phyloP scores from a whole-genome alignment of 768 basidiomycete genomes.

The Pleurotus citrinopileatus region DNA sequence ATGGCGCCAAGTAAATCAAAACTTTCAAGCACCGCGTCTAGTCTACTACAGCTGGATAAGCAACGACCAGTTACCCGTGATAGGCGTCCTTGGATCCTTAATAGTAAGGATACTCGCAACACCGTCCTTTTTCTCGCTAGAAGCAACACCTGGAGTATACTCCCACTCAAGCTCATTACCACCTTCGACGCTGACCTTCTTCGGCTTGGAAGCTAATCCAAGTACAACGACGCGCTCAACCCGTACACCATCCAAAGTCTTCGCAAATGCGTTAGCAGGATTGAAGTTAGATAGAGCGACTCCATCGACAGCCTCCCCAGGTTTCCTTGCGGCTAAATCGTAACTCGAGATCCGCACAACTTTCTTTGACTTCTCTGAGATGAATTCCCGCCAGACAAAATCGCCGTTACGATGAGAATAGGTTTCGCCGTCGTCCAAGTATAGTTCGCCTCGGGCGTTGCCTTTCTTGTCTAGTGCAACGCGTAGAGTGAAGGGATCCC shows the following conservation, averaged over 20 bases:
- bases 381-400: slow-evolving; percentile 80
- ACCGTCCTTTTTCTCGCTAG: slow-evolving; percentile 58
- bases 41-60: slow-evolving; percentile 23
- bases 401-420: slow-evolving; percentile 75
- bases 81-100: slow-evolving; percentile 64
- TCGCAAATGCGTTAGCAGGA: slow-evolving; percentile 64
- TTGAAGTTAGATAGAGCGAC: slow-evolving; percentile 48
- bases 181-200: slow-evolving; percentile 50
- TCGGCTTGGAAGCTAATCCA: slow-evolving; percentile 65
- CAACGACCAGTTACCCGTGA: slow-evolving; percentile 68
- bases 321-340: slow-evolving; percentile 48
- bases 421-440: slow-evolving; percentile 91
- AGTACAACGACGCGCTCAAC: slow-evolving; percentile 83
- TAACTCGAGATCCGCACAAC: slow-evolving; percentile 48
- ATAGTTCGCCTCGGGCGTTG: slow-evolving; percentile 78
- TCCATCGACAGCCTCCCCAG: slow-evolving; percentile 48
- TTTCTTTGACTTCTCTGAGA: slow-evolving; percentile 48
- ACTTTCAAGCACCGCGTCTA: too few species aligned
- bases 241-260: slow-evolving; percentile 61
- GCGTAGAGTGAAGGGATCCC: slow-evolving; percentile 90
- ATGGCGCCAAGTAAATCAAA: too few species aligned
- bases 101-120: slow-evolving; percentile 68
- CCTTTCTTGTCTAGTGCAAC: slow-evolving; percentile 67
- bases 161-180: slow-evolving; percentile 62
- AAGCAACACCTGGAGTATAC: slow-evolving; percentile 56